Evolutionary conservation across 2,329 filamentous ascomycete genomes (phyloP).

Genomic region (Cryphonectria carpinicola): DNA sequence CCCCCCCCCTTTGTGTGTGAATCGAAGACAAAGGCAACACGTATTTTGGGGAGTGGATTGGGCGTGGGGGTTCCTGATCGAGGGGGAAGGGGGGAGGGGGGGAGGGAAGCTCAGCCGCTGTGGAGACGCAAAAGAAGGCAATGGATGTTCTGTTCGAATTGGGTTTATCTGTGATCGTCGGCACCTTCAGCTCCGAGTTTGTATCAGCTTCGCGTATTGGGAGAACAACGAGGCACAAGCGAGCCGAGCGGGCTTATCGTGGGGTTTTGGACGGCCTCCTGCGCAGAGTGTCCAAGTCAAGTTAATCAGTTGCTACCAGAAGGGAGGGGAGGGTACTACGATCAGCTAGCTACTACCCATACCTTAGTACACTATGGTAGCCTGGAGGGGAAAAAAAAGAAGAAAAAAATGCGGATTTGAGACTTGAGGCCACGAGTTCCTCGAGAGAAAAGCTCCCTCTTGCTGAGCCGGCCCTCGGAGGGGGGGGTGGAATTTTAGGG

Average conservation of each 20-base stretch:
- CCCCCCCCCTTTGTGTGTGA: background rate
- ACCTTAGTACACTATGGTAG: background rate
- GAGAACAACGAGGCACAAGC: background rate
- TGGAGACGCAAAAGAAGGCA: background rate
- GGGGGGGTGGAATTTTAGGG: background rate
- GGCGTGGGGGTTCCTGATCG: background rate
- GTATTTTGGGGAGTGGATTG: background rate
- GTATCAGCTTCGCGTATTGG: background rate
- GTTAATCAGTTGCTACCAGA: background rate
- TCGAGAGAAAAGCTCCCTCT: background rate
- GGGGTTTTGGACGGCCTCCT: background rate
- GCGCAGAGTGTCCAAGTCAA: background rate
- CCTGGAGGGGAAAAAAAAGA: too few relatives aligned
- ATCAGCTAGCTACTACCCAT: background rate
- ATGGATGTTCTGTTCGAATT: background rate
- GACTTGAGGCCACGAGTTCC: background rate
- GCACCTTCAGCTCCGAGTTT: slow-evolving; percentile 1
- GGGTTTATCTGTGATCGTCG: background rate
- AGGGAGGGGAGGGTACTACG: too few relatives aligned
- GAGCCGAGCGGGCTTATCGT: background rate
- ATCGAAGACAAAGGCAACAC: background rate
- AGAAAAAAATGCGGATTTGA: background rate
- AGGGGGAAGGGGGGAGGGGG: background rate
- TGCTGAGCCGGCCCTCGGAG: background rate
- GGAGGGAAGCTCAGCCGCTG: background rate